Conservation (phyloP, 371 early-diverging fungal genomes). For the Mucor irregularis region DNA sequence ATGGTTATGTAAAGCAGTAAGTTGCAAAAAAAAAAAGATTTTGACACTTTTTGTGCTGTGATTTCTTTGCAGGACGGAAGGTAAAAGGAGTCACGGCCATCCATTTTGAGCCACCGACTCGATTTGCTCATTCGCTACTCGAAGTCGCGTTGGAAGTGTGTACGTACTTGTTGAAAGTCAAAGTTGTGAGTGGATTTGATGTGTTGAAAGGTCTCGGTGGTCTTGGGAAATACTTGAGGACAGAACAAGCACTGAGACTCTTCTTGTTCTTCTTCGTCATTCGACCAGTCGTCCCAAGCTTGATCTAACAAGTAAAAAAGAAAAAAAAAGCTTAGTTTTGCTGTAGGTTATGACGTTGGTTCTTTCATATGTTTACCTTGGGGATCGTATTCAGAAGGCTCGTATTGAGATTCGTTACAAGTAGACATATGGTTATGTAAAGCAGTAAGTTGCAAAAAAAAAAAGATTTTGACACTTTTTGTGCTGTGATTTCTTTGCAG, state of each 20-base stretch:
- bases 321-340: not conserved
- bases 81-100: slow-evolving; percentile 2
- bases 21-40: not conserved
- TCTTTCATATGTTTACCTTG: too few species aligned
- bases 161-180: too few species aligned
- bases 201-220: slow-evolving; percentile 67
- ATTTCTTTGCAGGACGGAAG: slow-evolving; percentile 11
- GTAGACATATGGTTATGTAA: slow-evolving; percentile 15
- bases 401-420: slow-evolving; percentile 31
- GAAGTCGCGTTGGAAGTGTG: too few species aligned
- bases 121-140: too few species aligned
- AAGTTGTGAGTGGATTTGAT: too few species aligned
- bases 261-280: slow-evolving; percentile 60
- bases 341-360: too few species aligned
- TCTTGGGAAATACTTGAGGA: slow-evolving; percentile 41
- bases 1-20: not conserved
- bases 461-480: slow-evolving; percentile 9
- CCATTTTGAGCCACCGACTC: not conserved
- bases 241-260: slow-evolving; percentile 79
- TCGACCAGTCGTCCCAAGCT: slow-evolving; percentile 82
- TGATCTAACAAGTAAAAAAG: slow-evolving; percentile 18
- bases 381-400: slow-evolving; percentile 40
- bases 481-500: not conserved
- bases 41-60: not conserved
- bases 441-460: slow-evolving; percentile 7